Conservation (phyloP, 2,329 filamentous ascomycete species). For the Venturia nashicola region DNA sequence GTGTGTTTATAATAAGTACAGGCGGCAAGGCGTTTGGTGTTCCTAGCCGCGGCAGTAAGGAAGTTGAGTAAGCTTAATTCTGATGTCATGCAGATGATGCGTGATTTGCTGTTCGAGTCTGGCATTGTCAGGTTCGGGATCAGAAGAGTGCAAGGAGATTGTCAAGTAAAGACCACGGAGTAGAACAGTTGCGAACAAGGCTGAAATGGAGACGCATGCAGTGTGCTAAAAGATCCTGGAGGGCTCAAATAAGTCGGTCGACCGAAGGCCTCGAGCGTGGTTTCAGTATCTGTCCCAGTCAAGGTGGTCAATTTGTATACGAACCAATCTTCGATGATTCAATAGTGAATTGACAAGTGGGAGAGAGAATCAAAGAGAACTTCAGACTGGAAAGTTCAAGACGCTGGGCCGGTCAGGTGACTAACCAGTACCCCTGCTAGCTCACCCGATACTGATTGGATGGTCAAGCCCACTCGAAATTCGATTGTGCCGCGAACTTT, state of each 20-base stretch:
- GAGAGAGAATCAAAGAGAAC: too few species aligned
- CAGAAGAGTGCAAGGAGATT: neutral
- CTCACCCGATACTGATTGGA: neutral
- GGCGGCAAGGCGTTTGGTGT: neutral
- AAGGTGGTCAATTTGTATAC: too few species aligned
- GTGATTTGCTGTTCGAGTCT: neutral
- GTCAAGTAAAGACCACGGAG: neutral
- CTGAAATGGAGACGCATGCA: neutral
- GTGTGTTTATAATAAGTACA: neutral
- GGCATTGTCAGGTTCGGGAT: neutral
- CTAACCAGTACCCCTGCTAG: neutral
- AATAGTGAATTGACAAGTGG: too few species aligned
- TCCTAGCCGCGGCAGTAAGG: neutral
- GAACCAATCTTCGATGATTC: too few species aligned
- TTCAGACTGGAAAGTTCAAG: neutral
- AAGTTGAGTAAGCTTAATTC: neutral
- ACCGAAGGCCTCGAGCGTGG: too few species aligned
- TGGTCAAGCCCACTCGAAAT: neutral
- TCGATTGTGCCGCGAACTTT: neutral
- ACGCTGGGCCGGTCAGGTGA: neutral
- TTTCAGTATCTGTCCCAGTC: too few species aligned
- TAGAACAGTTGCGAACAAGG: neutral
- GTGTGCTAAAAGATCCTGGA: neutral
- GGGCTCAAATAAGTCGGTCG: neutral
- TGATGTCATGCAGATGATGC: neutral